Base-by-base conservation (phyloP, 192 early-diverging fungal species). In the Gamsiella multidivaricata region DNA sequence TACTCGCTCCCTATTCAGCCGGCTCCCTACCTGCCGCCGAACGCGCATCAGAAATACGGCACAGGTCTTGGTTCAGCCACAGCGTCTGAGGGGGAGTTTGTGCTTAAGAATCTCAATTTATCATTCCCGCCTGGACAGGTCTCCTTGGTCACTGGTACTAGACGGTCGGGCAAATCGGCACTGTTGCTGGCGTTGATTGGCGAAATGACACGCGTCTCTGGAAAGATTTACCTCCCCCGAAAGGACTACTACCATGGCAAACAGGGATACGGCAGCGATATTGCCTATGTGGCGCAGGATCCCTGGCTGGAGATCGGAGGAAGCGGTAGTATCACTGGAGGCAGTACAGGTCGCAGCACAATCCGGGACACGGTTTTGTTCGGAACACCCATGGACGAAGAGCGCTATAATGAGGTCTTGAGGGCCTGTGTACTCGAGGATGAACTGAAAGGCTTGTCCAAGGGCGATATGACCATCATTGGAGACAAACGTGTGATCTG, bases 331-430 rank as follows among this genome's bases (percentile, higher is more conserved):
- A 59, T 54, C 36, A 51, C 54, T 6, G 73, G 73, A 20, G 67
- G 49, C 46, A 56, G 32, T 18, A 63, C n/a, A 91, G 91, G 91
- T 66, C 94, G 49, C 76, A 88, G 76, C 11, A 88, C 88, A 10
- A 63, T 93, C n/a, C 74, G 85, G 18, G 91, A 91, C 14, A 93
- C 92, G 31, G 87, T 93, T 50, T 39, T 89, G 49, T 90, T 93
- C 78, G 91, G 91, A 5, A 50, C 50, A 4, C 41, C 67, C 0
- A 74, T 83, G 62, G 67, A 88, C 32, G 62, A 72, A 32, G 41
- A 70, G 22, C 75, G 83, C 5, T 93, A 93, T 45, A 12, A 42
- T 17, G 76, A 81, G 22, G 80, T 80, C 0, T 23, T 92, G n/a
- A 37, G 69, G 14, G 82, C 86, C 0, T 92, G 89, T 69, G 85